phyloP scores from a whole-genome alignment of 768 basidiomycete species.

The Suillus paluster region DNA sequence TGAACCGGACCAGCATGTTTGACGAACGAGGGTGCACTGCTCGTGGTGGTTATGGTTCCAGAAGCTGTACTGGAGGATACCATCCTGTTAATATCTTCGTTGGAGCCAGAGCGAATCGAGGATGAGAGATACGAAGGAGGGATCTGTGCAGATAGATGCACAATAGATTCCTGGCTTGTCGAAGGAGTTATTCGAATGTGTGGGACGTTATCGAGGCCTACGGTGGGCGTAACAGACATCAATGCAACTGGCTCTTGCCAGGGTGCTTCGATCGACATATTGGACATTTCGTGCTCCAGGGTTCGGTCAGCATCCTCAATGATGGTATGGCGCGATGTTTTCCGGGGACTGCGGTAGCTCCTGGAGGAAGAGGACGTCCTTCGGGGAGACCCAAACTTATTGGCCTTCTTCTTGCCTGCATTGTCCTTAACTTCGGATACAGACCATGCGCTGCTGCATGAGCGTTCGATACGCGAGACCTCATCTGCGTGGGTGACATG shows the following conservation, averaged over 20 bases:
- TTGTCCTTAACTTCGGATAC: constrained; percentile 42
- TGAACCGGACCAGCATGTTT: constrained; percentile 83
- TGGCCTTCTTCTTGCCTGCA: constrained; percentile 23
- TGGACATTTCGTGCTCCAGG: constrained; percentile 44
- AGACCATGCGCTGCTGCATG: constrained; percentile 32
- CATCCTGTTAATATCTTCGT: constrained; percentile 84
- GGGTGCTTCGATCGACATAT: constrained; percentile 47
- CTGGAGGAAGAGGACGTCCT: constrained; percentile 42
- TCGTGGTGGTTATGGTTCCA: constrained; percentile 68
- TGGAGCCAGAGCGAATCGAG: constrained; percentile 54
- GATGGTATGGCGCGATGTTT: constrained; percentile 41
- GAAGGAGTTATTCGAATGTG: constrained; percentile 35
- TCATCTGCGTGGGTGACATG: constrained; percentile 35
- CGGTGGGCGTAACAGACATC: constrained; percentile 16
- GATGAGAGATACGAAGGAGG: constrained; percentile 50
- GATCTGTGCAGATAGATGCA: constrained; percentile 37
- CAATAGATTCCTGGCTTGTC: constrained; percentile 28
- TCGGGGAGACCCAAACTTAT: constrained; percentile 31
- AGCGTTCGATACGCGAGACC: constrained; percentile 22
- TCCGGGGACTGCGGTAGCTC: constrained; percentile 48
- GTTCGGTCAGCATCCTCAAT: constrained; percentile 48
- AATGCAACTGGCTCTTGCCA: constrained; percentile 30
- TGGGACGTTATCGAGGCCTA: constrained; percentile 23
- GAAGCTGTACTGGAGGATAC: constrained; percentile 89
- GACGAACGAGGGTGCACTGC: constrained; percentile 79